Percentiles rank a stretch among this genome's conserved stretches.
phyloP scores from a whole-genome alignment of 345 rosid species.

The Gynandropsis gynandra region DNA sequence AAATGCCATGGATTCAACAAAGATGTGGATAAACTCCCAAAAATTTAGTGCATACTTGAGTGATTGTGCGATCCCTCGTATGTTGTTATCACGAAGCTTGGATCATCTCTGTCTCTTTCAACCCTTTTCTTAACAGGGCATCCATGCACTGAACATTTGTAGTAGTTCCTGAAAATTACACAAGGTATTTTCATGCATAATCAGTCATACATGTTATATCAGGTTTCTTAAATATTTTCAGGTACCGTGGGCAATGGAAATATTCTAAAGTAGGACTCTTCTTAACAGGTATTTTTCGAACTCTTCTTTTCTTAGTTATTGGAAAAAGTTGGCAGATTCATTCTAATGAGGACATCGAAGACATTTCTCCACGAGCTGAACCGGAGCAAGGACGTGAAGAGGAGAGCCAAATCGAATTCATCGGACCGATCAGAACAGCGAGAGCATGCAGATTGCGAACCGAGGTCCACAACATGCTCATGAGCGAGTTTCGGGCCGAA shows the following conservation, averaged over 20 bases:
- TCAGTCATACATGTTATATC: neutral
- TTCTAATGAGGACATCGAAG: too few relatives aligned
- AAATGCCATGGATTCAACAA: too few relatives aligned
- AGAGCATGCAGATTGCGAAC: too few relatives aligned
- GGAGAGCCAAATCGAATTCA: too few relatives aligned
- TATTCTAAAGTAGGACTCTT: neutral
- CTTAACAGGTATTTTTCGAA: conserved; percentile 7
- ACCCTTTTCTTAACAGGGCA: conserved; percentile 91
- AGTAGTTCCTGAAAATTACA: conserved; percentile 62
- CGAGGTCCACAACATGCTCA: too few relatives aligned
- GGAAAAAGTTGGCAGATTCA: too few relatives aligned
- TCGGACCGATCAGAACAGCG: too few relatives aligned
- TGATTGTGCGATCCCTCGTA: conserved; percentile 77
- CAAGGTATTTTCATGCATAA: neutral
- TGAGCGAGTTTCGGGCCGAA: too few relatives aligned
- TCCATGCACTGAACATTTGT: conserved; percentile 60
- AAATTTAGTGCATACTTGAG: conserved; percentile 23
- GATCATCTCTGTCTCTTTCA: conserved; percentile 75
- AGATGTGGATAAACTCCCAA: too few relatives aligned
- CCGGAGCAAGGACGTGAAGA: too few relatives aligned
- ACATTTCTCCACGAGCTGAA: too few relatives aligned
- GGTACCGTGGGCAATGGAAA: neutral
- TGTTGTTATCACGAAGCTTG: conserved; percentile 69
- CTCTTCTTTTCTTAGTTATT: conserved; percentile 4
- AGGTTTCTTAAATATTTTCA: conserved; percentile 9